phyloP scores from a whole-genome alignment of 2,329 filamentous ascomycete species.

The Pseudocercospora cruenta region DNA sequence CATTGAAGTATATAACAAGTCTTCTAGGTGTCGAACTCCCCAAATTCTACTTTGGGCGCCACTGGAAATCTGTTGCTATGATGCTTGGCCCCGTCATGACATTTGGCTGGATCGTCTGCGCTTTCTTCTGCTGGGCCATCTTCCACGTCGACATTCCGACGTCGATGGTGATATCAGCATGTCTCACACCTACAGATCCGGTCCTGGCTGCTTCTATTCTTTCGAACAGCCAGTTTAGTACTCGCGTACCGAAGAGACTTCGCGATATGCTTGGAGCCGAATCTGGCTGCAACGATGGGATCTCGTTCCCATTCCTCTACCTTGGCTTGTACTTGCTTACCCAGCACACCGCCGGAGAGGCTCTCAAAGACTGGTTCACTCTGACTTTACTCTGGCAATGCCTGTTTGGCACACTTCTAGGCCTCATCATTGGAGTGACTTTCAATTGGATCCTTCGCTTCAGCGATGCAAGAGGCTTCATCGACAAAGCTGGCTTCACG shows the following conservation, averaged over 20 bases:
- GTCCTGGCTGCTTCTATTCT: conserved; percentile 59
- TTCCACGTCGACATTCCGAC: conserved; percentile 52
- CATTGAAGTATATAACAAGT: neutral
- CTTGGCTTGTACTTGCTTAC: conserved; percentile 54
- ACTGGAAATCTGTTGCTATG: conserved; percentile 56
- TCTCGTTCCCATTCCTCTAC: conserved; percentile 61
- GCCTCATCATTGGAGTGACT: conserved; percentile 51
- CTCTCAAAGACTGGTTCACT: conserved; percentile 57
- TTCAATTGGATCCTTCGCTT: conserved; percentile 56
- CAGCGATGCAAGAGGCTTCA: conserved; percentile 49
- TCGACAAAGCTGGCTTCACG: conserved; percentile 55
- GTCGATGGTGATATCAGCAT: conserved; percentile 57
- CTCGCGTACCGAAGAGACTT: conserved; percentile 55
- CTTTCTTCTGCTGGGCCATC: conserved; percentile 51
- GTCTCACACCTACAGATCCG: conserved; percentile 61
- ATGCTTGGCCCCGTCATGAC: conserved; percentile 58
- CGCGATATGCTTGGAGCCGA: conserved; percentile 58
- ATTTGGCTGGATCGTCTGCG: conserved; percentile 53
- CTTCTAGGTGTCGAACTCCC: conserved; percentile 40
- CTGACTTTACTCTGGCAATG: conserved; percentile 62
- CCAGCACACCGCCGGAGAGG: conserved; percentile 41
- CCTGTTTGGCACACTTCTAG: conserved; percentile 51
- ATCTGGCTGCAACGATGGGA: conserved; percentile 60
- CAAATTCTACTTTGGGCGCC: conserved; percentile 52
- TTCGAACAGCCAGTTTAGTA: conserved; percentile 57